A percentile compares a stretch with the other conserved stretches of the same genome.
Evolutionary conservation across 768 basidiomycete genomes (phyloP).

Genomic region (Lanmaoa rubissima): DNA sequence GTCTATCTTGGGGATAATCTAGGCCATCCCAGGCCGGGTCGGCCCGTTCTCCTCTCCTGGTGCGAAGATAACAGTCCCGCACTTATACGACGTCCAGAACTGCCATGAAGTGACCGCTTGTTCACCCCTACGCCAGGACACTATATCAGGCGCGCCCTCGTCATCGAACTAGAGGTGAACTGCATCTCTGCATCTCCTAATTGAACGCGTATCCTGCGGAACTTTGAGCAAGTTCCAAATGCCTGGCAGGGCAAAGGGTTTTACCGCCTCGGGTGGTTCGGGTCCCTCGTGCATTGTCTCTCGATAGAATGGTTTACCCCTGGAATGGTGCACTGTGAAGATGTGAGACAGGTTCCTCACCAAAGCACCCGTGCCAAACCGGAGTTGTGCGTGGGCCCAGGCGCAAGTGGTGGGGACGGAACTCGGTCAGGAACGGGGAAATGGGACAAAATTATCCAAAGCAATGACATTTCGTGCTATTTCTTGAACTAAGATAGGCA

Average conservation of each 20-base stretch:
- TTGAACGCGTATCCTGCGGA: background rate
- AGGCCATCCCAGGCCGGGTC: background rate
- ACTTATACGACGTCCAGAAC: no score
- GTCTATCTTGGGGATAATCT: background rate
- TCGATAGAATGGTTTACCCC: background rate
- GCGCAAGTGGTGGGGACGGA: no score
- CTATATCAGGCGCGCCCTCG: background rate
- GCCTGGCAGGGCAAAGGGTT: background rate
- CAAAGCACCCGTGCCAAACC: no score
- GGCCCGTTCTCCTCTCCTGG: background rate
- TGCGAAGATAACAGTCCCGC: background rate
- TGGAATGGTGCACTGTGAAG: conserved; percentile 1
- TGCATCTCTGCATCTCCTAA: background rate
- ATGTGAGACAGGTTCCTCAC: background rate
- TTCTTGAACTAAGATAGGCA: background rate
- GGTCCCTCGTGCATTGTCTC: conserved; percentile 5
- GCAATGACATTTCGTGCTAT: no score
- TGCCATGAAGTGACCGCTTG: background rate
- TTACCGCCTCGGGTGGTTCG: background rate
- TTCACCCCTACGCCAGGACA: background rate
- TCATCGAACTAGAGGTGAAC: background rate
- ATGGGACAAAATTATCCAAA: no score
- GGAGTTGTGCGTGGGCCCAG: no score
- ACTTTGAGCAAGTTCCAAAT: background rate
- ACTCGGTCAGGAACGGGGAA: background rate